Base-by-base conservation (phyloP, 1,284 basidiomycete species). In the Rhodotorula mucilaginosa region DNA sequence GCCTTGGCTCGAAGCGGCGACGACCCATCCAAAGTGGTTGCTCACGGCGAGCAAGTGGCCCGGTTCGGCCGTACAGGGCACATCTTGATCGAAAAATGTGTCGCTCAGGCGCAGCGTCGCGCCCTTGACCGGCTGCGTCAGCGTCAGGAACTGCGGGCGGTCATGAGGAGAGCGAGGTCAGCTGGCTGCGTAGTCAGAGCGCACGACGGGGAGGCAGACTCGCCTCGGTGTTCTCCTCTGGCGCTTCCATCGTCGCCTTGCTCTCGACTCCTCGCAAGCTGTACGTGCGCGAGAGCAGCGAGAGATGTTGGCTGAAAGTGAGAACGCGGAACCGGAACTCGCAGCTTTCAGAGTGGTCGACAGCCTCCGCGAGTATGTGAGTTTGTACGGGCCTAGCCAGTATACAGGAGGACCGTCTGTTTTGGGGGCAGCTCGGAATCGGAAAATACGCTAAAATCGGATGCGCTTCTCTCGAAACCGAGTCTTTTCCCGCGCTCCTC, bases 11-110 rank as follows among this genome's bases (percentile, higher is more conserved):
- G 39, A 58, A 3, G 48, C 61, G 0, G 64, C 74, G 31, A 73
- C 68, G 19, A 60, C 61, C 61, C 68, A 76, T 2, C 76, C 78
- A 46, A 72, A 78, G 4, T 60, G 48, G 60, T 76, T 78, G 47
- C 64, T 69, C 48, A 77, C 58, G n/a, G 73, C 69, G 31, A 79
- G 66, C 29, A 64, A 39, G 29, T 67, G 74, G 49, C 71, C 70
- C 26, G 63, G 64, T 26, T 70, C 70, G 3, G 34, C 59, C 10
- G 31, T 23, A 3, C 51, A 39, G n/a, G 39, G 44, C 31, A 44
- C 13, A 4, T 49, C 63, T 21, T 46, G 46, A 21, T 26, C 23
- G 65, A 59, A 63, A n/a, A 64, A 49, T 0, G 51, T 12, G 1
- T 61, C 26, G 0, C 58, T 51, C 12, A 75, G 64, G 23, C 58